These are phyloP conservation scores for Lactarius akahatsu DNA, from an alignment of 768 basidiomycete species.

Conservation along the genomic window DNA sequence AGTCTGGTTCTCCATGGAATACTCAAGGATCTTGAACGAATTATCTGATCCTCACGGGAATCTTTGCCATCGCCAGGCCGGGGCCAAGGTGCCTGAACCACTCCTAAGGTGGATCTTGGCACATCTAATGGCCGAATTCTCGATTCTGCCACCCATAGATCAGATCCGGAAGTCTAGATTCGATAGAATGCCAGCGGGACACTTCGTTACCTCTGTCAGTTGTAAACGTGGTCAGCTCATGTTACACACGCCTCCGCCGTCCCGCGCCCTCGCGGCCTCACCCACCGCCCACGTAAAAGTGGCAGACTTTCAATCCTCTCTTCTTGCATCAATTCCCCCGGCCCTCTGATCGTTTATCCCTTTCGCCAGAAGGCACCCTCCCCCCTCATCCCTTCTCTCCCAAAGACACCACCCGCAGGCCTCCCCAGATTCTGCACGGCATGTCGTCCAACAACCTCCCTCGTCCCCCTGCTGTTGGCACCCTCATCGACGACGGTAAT, in stretches of 20 bases:
- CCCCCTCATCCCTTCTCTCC: slow-evolving; percentile 8
- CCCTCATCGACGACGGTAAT: slow-evolving; percentile 76
- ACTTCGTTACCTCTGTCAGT: slow-evolving; percentile 11
- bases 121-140: slow-evolving; percentile 16
- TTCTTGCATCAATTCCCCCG: slow-evolving; percentile 34
- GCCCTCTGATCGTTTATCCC: slow-evolving; percentile 31
- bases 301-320: slow-evolving; percentile 25
- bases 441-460: slow-evolving; percentile 36
- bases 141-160: slow-evolving; percentile 16
- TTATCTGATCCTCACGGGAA: slow-evolving; percentile 11
- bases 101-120: slow-evolving; percentile 25
- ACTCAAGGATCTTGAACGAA: neutral
- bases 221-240: slow-evolving; percentile 36
- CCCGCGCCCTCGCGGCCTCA: slow-evolving; percentile 35
- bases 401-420: slow-evolving; percentile 23
- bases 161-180: slow-evolving; percentile 28
- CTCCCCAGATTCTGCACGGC: slow-evolving; percentile 28
- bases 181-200: slow-evolving; percentile 15
- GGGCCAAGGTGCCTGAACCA: slow-evolving; percentile 22
- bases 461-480: slow-evolving; percentile 58
- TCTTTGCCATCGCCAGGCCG: slow-evolving; percentile 8
- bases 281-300: slow-evolving; percentile 37
- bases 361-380: slow-evolving; percentile 25
- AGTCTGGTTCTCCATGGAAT: neutral
- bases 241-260: slow-evolving; percentile 37